Evolutionary conservation across 2,329 filamentous ascomycete species (phyloP), one percentile per base, ranked within the genome.

Genomic region (Penicillium sp.): DNA sequence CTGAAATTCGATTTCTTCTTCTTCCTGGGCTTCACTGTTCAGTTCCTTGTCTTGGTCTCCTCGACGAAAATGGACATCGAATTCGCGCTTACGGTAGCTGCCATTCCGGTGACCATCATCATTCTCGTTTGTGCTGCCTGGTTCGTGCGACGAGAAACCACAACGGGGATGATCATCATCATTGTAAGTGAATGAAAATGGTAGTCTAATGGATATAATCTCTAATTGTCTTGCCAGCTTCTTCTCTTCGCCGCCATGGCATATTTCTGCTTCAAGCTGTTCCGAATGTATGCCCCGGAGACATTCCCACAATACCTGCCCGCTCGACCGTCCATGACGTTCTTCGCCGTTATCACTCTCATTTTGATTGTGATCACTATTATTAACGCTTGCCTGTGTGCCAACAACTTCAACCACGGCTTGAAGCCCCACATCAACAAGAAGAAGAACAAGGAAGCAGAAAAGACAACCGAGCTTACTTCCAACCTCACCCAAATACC

Each of bases 1-100:
- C 83, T 99, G 61, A 99, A 99, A 76, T 99, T 99, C 73, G 94
- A 99, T 77, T 97, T 99, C 76, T 99, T 99, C 85, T 97, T 99
- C 81, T 99, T 99, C 81, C 85, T 99, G 47, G 94, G 93, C 51
- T 99, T 99, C 74, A 97, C 94, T 7, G 90, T 99, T 43, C 94
- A 99, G 70, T 99, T 99, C 74, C 83, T 97, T 50, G 93, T 99
- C 65, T 89, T 97, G 55, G 91, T 99, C 56, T 87, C 84, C 54
- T 87, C 84, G 41, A 82, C 83, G 60, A 81, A 79, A 26, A 81
- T 82, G 44, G 83, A 87, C 58, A 79, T 85, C 65, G 94, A 99
- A 73, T 90, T 94, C 65, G 88, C 83, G 51, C 80, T 97, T 48
- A 99, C 95, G 7, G 86, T 94, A 44, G 89, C 88, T 57, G 94